phyloP scores from a whole-genome alignment of 2,329 filamentous ascomycete species.

The Drechslerella dactyloides region DNA sequence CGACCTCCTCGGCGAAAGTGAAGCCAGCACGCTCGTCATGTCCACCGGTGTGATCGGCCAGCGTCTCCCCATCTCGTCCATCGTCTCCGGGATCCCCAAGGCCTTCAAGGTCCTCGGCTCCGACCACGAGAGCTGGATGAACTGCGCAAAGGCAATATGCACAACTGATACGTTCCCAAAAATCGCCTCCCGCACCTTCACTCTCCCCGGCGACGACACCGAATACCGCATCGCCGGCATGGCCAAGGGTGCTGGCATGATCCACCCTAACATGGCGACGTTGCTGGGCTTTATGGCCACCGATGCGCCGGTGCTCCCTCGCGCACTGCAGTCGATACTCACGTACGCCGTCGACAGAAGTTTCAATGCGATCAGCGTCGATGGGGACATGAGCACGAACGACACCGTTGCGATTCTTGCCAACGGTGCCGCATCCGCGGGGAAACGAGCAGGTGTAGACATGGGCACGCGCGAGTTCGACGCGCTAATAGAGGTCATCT shows the following conservation, averaged over 20 bases:
- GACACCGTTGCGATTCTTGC: constrained; percentile 94
- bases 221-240: constrained; percentile 89
- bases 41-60: constrained; percentile 98
- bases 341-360: constrained; percentile 77
- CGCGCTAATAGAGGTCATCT: constrained; percentile 74
- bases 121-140: constrained; percentile 84
- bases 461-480: constrained; percentile 67
- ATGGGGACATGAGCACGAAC: constrained; percentile 97
- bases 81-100: constrained; percentile 78
- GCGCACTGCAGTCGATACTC: constrained; percentile 72
- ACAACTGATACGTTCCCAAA: constrained; percentile 99
- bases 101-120: constrained; percentile 74
- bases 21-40: constrained; percentile 84
- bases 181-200: constrained; percentile 82
- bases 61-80: constrained; percentile 88
- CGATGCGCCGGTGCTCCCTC: constrained; percentile 77
- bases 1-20: constrained; percentile 61
- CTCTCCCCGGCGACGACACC: constrained; percentile 76
- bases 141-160: constrained; percentile 87
- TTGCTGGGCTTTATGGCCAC: constrained; percentile 90
- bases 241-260: constrained; percentile 99
- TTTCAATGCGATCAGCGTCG: constrained; percentile 96
- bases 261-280: constrained; percentile 98
- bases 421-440: constrained; percentile 89
- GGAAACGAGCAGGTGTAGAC: constrained; percentile 69